Conservation (phyloP, 2,329 filamentous ascomycete genomes). For the Colletotrichum endophyticum region DNA sequence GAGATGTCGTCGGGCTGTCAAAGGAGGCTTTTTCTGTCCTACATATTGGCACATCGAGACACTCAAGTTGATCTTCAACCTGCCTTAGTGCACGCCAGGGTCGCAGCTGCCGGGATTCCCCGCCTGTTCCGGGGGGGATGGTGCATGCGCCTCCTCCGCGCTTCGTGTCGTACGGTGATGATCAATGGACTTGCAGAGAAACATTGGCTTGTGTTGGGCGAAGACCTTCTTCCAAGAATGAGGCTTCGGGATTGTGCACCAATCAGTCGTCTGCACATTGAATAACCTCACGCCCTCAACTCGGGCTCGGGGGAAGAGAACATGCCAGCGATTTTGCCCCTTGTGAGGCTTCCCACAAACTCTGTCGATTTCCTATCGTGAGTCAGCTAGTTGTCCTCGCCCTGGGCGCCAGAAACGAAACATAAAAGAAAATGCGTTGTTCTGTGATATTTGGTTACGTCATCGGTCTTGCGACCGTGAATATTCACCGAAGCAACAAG, state of each 20-base stretch:
- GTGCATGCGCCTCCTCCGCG: neutral
- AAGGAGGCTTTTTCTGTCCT: neutral
- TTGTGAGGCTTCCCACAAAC: neutral
- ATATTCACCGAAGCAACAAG: constrained; percentile 1
- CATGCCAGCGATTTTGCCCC: neutral
- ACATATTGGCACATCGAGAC: neutral
- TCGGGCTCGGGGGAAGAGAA: neutral
- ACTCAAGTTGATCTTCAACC: neutral
- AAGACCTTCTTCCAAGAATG: neutral
- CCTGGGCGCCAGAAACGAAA: neutral
- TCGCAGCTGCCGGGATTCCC: neutral
- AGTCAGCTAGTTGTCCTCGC: neutral
- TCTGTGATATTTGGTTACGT: neutral
- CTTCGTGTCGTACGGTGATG: neutral
- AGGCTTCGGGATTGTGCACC: neutral
- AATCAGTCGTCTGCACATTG: neutral
- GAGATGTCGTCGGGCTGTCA: neutral
- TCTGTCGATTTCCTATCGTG: neutral
- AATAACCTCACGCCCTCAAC: neutral
- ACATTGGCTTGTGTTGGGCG: neutral
- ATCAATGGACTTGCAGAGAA: neutral
- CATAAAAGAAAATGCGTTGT: neutral
- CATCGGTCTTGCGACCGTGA: neutral
- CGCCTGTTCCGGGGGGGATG: neutral
- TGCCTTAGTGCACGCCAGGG: neutral